Percentiles rank a stretch among this genome's conserved stretches.
These are phyloP conservation scores for Tilletia walkeri DNA, from an alignment of 1,284 basidiomycete genomes.

Conservation along the genomic window DNA sequence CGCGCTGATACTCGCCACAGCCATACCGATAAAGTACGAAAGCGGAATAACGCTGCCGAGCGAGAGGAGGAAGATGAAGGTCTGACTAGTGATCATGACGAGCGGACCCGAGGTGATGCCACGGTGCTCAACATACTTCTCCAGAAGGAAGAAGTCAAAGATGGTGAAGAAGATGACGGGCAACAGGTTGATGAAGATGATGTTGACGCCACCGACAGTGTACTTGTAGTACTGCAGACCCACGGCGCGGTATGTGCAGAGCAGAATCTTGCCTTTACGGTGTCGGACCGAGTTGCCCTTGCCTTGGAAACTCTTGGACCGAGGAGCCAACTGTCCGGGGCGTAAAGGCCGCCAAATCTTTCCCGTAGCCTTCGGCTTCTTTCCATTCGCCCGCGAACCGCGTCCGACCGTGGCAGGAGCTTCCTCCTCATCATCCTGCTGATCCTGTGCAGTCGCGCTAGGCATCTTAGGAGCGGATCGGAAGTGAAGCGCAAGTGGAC, in stretches of 20 bases:
- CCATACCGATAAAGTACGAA: constrained; percentile 99
- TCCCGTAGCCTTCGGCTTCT: constrained; percentile 59
- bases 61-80: constrained; percentile 79
- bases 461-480: constrained; percentile 60
- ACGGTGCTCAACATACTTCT: constrained; percentile 69
- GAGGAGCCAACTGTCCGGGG: constrained; percentile 57
- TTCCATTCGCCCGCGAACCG: constrained; percentile 70
- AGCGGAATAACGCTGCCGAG: constrained; percentile 91
- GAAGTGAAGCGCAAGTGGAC: constrained; percentile 86
- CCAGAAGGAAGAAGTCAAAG: constrained; percentile 81
- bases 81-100: constrained; percentile 69
- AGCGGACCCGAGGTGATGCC: constrained; percentile 65
- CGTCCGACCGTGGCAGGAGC: constrained; percentile 60
- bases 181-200: constrained; percentile 93
- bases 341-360: constrained; percentile 49
- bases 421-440: constrained; percentile 31
- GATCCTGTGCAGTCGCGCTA: constrained; percentile 17
- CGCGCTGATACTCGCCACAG: constrained; percentile 95
- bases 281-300: constrained; percentile 58
- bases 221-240: constrained; percentile 98
- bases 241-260: constrained; percentile 90
- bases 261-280: constrained; percentile 68
- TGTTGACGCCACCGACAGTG: constrained; percentile 97
- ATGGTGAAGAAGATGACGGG: constrained; percentile 94
- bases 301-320: constrained; percentile 55